A percentile compares a stretch with the other conserved stretches of the same genome.
These are phyloP conservation scores for Sarcomyxa edulis DNA, from an alignment of 768 basidiomycete genomes.

Conservation along the genomic window DNA sequence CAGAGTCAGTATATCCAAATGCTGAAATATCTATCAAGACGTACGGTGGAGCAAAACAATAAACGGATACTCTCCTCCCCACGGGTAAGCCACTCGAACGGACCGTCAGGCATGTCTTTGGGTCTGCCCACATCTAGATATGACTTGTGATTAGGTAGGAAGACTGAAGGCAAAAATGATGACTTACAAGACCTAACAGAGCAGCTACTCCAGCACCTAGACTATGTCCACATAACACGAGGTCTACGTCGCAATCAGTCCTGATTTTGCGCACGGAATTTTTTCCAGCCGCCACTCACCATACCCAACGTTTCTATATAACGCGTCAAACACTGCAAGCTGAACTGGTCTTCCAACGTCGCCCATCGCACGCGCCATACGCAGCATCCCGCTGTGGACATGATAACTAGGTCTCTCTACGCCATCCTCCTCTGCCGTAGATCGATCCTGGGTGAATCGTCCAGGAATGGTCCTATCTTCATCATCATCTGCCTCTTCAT, in stretches of 20 bases:
- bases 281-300: slow-evolving; percentile 36
- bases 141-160: slow-evolving; percentile 4
- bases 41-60: slow-evolving; percentile 78
- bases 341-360: slow-evolving; percentile 72
- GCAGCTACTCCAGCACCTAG: slow-evolving; percentile 80
- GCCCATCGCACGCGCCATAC: slow-evolving; percentile 78
- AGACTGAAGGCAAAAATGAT: slow-evolving; percentile 1
- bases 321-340: slow-evolving; percentile 63
- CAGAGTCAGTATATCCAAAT: slow-evolving; percentile 4
- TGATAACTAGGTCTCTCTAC: slow-evolving; percentile 35
- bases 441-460: slow-evolving; percentile 30
- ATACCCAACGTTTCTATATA: slow-evolving; percentile 65
- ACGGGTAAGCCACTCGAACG: slow-evolving; percentile 66
- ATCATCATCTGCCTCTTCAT: slow-evolving; percentile 22
- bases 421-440: slow-evolving; percentile 13
- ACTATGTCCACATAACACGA: slow-evolving; percentile 80
- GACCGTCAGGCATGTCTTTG: slow-evolving; percentile 65
- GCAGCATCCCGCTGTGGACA: slow-evolving; percentile 79
- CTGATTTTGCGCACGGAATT: neutral
- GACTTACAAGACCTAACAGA: slow-evolving; percentile 63
- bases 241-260: slow-evolving; percentile 30
- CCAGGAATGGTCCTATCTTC: slow-evolving; percentile 26
- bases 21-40: slow-evolving; percentile 17
- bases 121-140: slow-evolving; percentile 80
- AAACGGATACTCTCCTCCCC: slow-evolving; percentile 63